Evolutionary conservation across 495 filamentous ascomycete genomes (phyloP), one percentile per base, ranked within the genome.

Genomic region (Neurospora hispaniola): DNA sequence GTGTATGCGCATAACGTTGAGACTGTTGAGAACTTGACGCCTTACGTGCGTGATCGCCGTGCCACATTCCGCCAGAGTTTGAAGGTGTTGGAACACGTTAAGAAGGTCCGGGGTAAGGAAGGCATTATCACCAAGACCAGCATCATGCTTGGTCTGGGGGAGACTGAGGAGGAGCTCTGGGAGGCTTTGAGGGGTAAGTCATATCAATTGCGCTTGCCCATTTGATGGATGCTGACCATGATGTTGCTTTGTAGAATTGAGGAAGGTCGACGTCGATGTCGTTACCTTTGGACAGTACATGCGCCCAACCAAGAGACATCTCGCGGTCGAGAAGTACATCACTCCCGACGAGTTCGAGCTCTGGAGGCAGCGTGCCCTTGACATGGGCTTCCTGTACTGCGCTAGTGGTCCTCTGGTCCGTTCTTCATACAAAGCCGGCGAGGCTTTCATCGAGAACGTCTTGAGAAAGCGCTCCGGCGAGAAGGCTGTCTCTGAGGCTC

Each of bases 261-360:
- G 96, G 31, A 89, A 89, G 71, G 84, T 89, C 44, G 85, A 92
- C 73, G 94, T 97, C 35, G 96, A 99, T 74, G 93, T 99, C 14
- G 93, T 99, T 44, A 99, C 96, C 0, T 98, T 99, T 73, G 96
- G 96, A 4, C 96, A 99, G 85, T 99, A 99, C 85, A 99, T 99
- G 96, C 92, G 94, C 5, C 96, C 96, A 12, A 99, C 96, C 11
- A 98, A 97, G 87, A 88, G 94, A 4, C 96, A 99, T 82, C 95
- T 99, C 90, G 90, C 94, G 78, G 96, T 99, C 16, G 89, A 94
- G 75, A 93, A 94, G 77, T 99, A 99, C 79, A 88, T 98, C 42
- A 94, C 94, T 0, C 96, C 96, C 2, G 92, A 91, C 48, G 87
- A 88, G 62, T 99, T 99, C 76, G 96, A 98, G 78, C 82, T 91